Evolutionary conservation across 1,284 basidiomycete species (phyloP).

Genomic region (Boletus semigastroideus): DNA sequence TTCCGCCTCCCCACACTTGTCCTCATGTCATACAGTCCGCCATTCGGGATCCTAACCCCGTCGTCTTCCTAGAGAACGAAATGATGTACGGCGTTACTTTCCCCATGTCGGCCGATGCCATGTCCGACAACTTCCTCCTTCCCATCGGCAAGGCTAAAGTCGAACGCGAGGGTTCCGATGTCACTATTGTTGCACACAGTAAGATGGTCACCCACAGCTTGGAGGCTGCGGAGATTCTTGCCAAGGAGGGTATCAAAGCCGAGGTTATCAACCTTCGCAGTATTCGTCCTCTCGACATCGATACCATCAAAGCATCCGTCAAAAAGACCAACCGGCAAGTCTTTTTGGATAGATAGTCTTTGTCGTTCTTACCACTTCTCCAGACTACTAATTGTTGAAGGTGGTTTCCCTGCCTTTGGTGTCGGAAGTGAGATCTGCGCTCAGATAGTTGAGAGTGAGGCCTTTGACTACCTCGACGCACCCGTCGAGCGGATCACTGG

Average conservation of each 20-base stretch:
- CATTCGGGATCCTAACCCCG: constrained; percentile 97
- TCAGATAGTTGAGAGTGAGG: constrained; percentile 93
- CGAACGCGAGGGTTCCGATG: constrained; percentile 88
- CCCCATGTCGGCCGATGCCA: constrained; percentile 92
- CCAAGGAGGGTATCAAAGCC: constrained; percentile 95
- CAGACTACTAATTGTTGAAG: constrained; percentile 92
- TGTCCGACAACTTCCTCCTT: constrained; percentile 93
- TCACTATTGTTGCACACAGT: constrained; percentile 97
- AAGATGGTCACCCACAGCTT: constrained; percentile 93
- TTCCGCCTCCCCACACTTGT: constrained; percentile 3
- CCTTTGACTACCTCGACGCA: constrained; percentile 96
- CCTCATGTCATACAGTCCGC: constrained; percentile 60
- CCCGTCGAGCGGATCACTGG: constrained; percentile 98
- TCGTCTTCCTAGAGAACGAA: constrained; percentile 99
- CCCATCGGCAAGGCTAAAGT: constrained; percentile 99
- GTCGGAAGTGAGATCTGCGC: constrained; percentile 98
- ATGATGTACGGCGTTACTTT: constrained; percentile 97
- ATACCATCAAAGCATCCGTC: constrained; percentile 92
- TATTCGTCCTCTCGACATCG: constrained; percentile 95
- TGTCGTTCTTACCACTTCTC: constrained; percentile 12
- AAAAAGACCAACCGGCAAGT: constrained; percentile 95
- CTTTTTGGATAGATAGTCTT: neutral
- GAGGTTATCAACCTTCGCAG: constrained; percentile 98
- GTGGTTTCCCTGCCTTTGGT: constrained; percentile 98
- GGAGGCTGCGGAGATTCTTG: constrained; percentile 90